Evolutionary conservation across 805 yeast species (phyloP), one percentile per base, ranked within the genome.

Genomic region (Saturnispora halmiae): DNA sequence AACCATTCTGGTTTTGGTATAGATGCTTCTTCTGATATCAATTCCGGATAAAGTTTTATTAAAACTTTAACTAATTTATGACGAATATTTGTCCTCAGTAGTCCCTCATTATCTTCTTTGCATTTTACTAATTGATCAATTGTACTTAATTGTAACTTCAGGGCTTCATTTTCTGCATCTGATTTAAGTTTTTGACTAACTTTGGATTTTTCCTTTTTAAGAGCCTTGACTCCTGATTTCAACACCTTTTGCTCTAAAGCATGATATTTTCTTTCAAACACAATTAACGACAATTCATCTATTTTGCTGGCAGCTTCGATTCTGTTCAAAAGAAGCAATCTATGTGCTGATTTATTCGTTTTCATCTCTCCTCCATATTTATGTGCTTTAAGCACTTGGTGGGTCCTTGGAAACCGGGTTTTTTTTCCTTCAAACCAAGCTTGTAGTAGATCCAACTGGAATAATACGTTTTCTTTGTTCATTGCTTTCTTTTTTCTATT

Each of bases 381-480:
- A 48, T 69, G 69, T 2, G 80, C 71, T 28, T 56, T 55, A 30
- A 70, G 54, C 37, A 73, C 57, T 48, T 60, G 65, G 46, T 62
- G 69, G 3, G 82, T 75, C 36, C 66, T 65, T 1, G 67, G 61
- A 51, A 64, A 75, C 43, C 82, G 60, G 1, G 79, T 72, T 1
- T 75, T 72, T 20, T 61, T 49, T 5, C 61, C 52, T 24, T 65
- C 53, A 57, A 63, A 74, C 50, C 70, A 69, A 29, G 66, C 63
- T 49, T 78, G 82, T 28, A 78, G 57, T 20, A 76, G 54, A 51
- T 78, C 84, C 34, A 78, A 58, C 49, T 69, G 70, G 75, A 79
- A 74, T 33, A 68, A 46, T 27, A 58, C 56, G 44, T 67, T 70
- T 40, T 66, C 67, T 48, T 63, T 64, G 20, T 40, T 40, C 34